phyloP scores from a whole-genome alignment of 441 rosid genomes.

The Francoa sonchifolia region DNA sequence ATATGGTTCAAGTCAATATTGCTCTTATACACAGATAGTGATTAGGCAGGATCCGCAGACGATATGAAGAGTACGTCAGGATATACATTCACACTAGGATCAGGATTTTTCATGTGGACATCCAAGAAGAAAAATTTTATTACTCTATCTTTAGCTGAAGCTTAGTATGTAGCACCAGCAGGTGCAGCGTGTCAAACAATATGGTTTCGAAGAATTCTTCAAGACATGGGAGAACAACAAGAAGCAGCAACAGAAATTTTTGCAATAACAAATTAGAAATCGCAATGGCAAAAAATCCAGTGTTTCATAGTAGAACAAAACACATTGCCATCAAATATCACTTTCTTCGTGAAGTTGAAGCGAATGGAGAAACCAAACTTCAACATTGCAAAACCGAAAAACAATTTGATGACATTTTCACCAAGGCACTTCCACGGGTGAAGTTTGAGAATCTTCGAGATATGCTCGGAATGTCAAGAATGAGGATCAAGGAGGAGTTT shows the following conservation, averaged over 20 bases:
- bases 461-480: no score
- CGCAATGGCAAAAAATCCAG: neutral
- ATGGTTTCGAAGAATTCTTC: neutral
- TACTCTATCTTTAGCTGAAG: neutral
- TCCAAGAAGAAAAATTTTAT: neutral
- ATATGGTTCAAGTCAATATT: neutral
- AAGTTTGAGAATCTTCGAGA: no score
- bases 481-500: no score
- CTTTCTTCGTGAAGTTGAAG: neutral
- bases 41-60: neutral
- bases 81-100: neutral
- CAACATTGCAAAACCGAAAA: neutral
- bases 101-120: neutral
- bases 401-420: neutral
- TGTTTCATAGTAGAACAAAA: neutral
- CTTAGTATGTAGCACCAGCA: neutral
- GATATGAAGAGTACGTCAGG: neutral
- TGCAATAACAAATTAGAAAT: no score
- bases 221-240: no score
- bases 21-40: neutral
- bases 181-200: neutral
- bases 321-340: neutral
- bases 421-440: no score
- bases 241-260: no score
- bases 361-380: neutral